Conservation (phyloP, 192 early-diverging fungal species). For the Coemansia sp. region DNA sequence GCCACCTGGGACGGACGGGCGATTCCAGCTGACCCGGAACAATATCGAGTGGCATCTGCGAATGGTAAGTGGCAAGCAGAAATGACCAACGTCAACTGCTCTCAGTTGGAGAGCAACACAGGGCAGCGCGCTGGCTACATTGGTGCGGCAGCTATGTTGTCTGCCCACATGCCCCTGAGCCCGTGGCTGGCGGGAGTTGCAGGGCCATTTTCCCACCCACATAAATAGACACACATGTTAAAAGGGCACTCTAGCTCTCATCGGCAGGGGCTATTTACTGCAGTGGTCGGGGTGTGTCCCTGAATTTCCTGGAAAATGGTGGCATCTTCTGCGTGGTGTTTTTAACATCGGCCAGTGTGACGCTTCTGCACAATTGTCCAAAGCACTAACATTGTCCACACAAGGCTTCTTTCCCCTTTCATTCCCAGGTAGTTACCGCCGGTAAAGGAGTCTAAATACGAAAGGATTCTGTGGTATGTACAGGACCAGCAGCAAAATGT, state of each 20-base stretch:
- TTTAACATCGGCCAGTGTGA: not conserved
- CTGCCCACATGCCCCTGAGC: not conserved
- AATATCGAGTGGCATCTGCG: slow-evolving; percentile 53
- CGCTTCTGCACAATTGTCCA: not conserved
- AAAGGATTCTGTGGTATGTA: slow-evolving; percentile 50
- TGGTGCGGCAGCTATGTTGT: not conserved
- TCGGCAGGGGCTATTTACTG: not conserved
- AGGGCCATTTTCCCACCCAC: slow-evolving; percentile 4
- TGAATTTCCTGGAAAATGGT: not conserved
- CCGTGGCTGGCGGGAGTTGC: not conserved
- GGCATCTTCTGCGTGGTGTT: not conserved
- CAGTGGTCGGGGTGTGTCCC: not conserved
- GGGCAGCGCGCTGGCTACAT: not conserved
- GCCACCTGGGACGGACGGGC: slow-evolving; percentile 32
- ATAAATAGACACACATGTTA: not conserved
- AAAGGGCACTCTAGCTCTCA: not conserved
- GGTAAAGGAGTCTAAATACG: slow-evolving; percentile 57
- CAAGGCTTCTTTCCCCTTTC: not conserved
- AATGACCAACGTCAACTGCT: not conserved
- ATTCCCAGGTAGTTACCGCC: slow-evolving; percentile 40
- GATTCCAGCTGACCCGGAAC: slow-evolving; percentile 33
- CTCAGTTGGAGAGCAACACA: not conserved
- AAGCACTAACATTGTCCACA: not conserved
- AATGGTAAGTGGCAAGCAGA: slow-evolving; percentile 35
- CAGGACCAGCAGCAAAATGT: slow-evolving; percentile 52